phyloP scores from a whole-genome alignment of 805 yeast species.

The Tetrapisispora namnaoensis region DNA sequence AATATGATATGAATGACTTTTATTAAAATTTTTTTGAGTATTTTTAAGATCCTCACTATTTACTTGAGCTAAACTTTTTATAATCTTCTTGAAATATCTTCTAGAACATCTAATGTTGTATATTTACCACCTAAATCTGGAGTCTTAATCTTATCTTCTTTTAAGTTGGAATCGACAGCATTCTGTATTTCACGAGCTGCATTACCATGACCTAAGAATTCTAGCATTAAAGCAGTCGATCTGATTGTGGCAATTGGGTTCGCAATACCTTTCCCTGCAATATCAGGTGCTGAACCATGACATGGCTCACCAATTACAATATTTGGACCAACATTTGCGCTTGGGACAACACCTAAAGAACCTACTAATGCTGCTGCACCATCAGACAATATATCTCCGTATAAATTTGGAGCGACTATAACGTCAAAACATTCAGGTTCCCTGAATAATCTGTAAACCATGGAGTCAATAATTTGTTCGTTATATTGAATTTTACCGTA shows the following conservation, averaged over 20 bases:
- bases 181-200: slow-evolving; percentile 87
- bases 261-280: slow-evolving; percentile 88
- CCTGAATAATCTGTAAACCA: slow-evolving; percentile 98
- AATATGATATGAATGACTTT: neutral
- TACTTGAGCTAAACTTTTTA: neutral
- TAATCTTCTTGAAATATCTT: slow-evolving; percentile 52
- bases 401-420: slow-evolving; percentile 95
- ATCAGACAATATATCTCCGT: slow-evolving; percentile 93
- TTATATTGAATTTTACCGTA: slow-evolving; percentile 58
- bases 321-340: slow-evolving; percentile 93
- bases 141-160: slow-evolving; percentile 64
- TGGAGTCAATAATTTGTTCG: slow-evolving; percentile 97
- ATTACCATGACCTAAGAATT: slow-evolving; percentile 82
- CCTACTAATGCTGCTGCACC: slow-evolving; percentile 99
- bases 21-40: neutral
- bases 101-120: slow-evolving; percentile 76
- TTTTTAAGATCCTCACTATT: too few species aligned
- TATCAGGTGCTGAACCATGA: slow-evolving; percentile 98
- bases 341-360: slow-evolving; percentile 94
- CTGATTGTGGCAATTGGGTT: slow-evolving; percentile 98
- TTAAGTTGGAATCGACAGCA: slow-evolving; percentile 90
- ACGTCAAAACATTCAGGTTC: slow-evolving; percentile 97
- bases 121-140: slow-evolving; percentile 94
- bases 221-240: slow-evolving; percentile 94
- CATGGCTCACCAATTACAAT: slow-evolving; percentile 99